Base-by-base conservation (phyloP, 495 filamentous ascomycete genomes). In the Xylaria scruposa region DNA sequence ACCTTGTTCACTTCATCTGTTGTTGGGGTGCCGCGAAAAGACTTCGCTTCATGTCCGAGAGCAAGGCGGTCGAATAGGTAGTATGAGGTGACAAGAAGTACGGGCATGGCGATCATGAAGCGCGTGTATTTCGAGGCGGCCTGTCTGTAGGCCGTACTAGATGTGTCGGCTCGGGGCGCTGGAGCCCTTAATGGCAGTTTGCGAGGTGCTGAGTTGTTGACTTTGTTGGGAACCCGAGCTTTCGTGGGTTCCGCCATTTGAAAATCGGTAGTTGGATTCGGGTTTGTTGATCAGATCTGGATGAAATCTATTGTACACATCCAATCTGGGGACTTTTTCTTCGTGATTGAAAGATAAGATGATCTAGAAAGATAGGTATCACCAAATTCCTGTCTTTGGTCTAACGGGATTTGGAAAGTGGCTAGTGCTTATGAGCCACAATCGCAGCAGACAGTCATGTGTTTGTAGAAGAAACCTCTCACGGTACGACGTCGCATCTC, bases 31-130 rank as follows among this genome's bases (percentile, higher is more conserved):
- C 58, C 46, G 13, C n/a, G 68, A 13, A 70, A 40, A 0, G 68
- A 62, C 31, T 67, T 71, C 7, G 49, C 42, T n/a, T 71, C 62
- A 53, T 67, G 61, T 6, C 77, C 75, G 21, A 72, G 49, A 17
- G 36, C 70, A 76, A 84, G 77, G 65, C 84, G 74, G 24, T 85
- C 75, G 69, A 78, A 86, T 12, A 86, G 70, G 49, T 72, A 79
- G 68, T 81, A 85, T 2, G 84, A 84, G 21, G 84, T 85, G 12
- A 86, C 83, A 4, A 85, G 59, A 0, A 85, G 67, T 42, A 86
- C 80, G 0, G 84, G 84, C 73, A 85, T 68, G 19, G 81, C 82
- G 40, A 86, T 79, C 67, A 86, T 84, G 36, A 82, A 38, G 33
- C 75, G 73, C 7, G 74, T 77, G 68, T 80, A 83, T 59, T 77